phyloP scores from a whole-genome alignment of 2,329 filamentous ascomycete species.

The Torrubiellomyces zombiae region DNA sequence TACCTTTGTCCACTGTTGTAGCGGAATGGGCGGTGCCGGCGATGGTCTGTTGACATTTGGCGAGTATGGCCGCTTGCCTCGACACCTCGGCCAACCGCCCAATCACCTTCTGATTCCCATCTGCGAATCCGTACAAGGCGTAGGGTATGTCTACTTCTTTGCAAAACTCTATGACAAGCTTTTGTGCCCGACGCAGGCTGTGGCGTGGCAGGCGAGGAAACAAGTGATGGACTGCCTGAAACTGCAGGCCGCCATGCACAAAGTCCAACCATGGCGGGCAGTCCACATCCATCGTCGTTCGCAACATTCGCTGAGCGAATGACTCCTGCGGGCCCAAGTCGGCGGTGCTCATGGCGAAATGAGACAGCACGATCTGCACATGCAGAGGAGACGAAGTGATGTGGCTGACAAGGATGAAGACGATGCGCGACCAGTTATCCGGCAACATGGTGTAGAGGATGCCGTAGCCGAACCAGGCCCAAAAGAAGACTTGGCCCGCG shows the following conservation, averaged over 20 bases:
- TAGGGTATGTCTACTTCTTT: constrained; percentile 71
- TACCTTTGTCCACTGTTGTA: too few relatives aligned
- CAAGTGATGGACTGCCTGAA: constrained; percentile 77
- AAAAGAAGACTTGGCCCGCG: constrained; percentile 62
- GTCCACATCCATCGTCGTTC: constrained; percentile 87
- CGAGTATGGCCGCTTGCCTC: constrained; percentile 59
- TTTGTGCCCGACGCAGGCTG: constrained; percentile 61
- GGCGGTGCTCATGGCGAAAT: constrained; percentile 85
- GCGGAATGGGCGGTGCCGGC: too few relatives aligned
- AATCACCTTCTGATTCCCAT: constrained; percentile 70
- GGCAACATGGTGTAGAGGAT: constrained; percentile 60
- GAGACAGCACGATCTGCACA: constrained; percentile 78
- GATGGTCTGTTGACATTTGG: constrained; percentile 43
- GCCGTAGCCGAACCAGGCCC: constrained; percentile 75
- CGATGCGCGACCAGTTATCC: constrained; percentile 48
- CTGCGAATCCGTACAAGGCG: constrained; percentile 68
- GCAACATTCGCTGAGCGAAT: constrained; percentile 78
- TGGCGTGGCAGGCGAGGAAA: constrained; percentile 73
- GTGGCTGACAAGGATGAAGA: constrained; percentile 67
- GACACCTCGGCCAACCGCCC: constrained; percentile 61
- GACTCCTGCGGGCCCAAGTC: constrained; percentile 73
- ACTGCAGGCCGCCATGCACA: constrained; percentile 76
- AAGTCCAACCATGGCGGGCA: constrained; percentile 81
- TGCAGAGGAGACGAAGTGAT: constrained; percentile 68
- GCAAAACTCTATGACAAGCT: constrained; percentile 66